Base-by-base conservation (phyloP, 2,329 filamentous ascomycete species). In the Ophiosphaerella herpotricha region DNA sequence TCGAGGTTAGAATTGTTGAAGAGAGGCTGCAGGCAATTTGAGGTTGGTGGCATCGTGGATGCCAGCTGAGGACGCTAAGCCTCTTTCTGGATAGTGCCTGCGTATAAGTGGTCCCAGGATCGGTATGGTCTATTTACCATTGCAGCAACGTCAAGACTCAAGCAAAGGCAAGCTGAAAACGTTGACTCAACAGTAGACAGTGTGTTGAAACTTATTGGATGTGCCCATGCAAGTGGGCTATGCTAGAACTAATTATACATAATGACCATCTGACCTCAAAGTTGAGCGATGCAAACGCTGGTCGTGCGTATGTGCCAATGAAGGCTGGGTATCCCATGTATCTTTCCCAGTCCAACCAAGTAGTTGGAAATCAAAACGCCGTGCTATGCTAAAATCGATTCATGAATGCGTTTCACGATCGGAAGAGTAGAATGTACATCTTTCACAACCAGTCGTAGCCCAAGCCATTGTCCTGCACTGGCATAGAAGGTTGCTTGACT, bases 401-500 rank as follows among this genome's bases (percentile, higher is more conserved):
- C 13, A 29, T 48, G 42, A 45, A 61, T 52, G 58, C 39, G 52
- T 43, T 41, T 41, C 37, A 23, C 38, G 29, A 16, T 38, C 26
- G 43, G 23, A 23, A 43, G 44, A 21, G 49, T 46, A 47, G 35
- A 48, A 52, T 48, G 49, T 46, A 35, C 16, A 47, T 55, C 37
- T 32, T 38, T 67, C 58, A 73, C 42, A 75, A 39, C 72, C 72
- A 75, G 38, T 66, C 72, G 44, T 72, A 74, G 29, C 70, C 71
- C 34, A 74, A 51, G 18, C 68, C 69, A 57, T 66, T 57, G 61
- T 70, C 70, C 65, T 64, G 72, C 68, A 71, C 69, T 57, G 70
- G 70, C 56, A 70, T 61, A 16, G 66, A 56, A 37, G 70, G 60
- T 44, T 71, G 66, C 63, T 71, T 70, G 43, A 67, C 46, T 46